Evolutionary conservation across 495 filamentous ascomycete species (phyloP).

Genomic region (Penicillium herquei): DNA sequence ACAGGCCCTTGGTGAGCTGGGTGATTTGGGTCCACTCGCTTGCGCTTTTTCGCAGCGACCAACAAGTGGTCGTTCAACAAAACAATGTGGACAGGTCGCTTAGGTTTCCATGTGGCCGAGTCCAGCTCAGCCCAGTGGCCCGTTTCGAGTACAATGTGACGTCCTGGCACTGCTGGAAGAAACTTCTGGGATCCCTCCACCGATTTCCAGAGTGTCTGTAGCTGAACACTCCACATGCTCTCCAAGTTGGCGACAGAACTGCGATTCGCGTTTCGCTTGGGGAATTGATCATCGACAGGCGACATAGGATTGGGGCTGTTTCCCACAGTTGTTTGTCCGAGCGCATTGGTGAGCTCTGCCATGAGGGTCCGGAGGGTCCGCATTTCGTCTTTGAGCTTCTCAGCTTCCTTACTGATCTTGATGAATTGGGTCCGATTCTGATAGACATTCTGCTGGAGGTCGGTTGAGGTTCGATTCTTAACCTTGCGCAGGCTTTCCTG

Average conservation of each 20-base stretch:
- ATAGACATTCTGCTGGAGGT: slow-evolving; percentile 94
- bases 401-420: slow-evolving; percentile 97
- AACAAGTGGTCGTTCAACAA: slow-evolving; percentile 94
- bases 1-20: slow-evolving; percentile 55
- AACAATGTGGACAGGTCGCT: slow-evolving; percentile 81
- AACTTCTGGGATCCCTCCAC: slow-evolving; percentile 98
- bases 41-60: slow-evolving; percentile 86
- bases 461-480: slow-evolving; percentile 77
- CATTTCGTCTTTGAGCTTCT: slow-evolving; percentile 97
- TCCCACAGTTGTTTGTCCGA: slow-evolving; percentile 64
- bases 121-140: slow-evolving; percentile 93
- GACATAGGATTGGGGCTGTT: slow-evolving; percentile 43
- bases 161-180: slow-evolving; percentile 82
- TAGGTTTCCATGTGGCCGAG: slow-evolving; percentile 91
- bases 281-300: slow-evolving; percentile 46
- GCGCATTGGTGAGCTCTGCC: slow-evolving; percentile 78
- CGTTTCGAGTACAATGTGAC: slow-evolving; percentile 88
- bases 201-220: slow-evolving; percentile 80
- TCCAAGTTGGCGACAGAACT: slow-evolving; percentile 86
- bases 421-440: slow-evolving; percentile 99
- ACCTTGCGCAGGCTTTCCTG: slow-evolving; percentile 72
- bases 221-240: slow-evolving; percentile 87
- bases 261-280: slow-evolving; percentile 49
- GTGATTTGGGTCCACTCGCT: slow-evolving; percentile 68
- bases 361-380: slow-evolving; percentile 81